Percentiles rank a stretch among this genome's conserved stretches.
These are phyloP conservation scores for Didymella arachidicola DNA, from an alignment of 2,329 filamentous ascomycete genomes.

Conservation along the genomic window DNA sequence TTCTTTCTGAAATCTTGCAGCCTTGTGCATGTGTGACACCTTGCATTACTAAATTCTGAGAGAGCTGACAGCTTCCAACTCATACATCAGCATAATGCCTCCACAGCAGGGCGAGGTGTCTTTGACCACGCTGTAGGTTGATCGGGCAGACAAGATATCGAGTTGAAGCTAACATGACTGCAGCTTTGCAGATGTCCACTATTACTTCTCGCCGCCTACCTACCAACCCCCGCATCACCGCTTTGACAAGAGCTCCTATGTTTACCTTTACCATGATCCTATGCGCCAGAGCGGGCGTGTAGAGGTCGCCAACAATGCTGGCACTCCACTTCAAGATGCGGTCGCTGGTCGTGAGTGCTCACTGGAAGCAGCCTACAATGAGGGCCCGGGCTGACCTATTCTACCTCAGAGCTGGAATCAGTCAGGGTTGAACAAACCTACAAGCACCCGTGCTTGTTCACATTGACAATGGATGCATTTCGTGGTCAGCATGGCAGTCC, in stretches of 20 bases:
- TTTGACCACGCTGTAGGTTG: conserved; percentile 57
- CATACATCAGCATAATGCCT: conserved; percentile 52
- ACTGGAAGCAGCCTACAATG: background rate
- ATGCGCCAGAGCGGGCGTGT: conserved; percentile 71
- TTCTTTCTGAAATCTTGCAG: conserved; percentile 8
- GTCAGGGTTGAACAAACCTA: conserved; percentile 74
- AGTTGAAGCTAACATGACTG: conserved; percentile 22
- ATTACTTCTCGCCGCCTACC: conserved; percentile 75
- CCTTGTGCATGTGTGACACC: conserved; percentile 12
- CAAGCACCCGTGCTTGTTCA: conserved; percentile 76
- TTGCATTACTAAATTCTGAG: conserved; percentile 16
- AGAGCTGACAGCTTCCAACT: conserved; percentile 17
- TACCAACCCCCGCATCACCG: conserved; percentile 77
- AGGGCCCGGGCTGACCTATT: conserved; percentile 30
- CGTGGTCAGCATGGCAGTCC: conserved; percentile 41
- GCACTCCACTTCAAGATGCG: conserved; percentile 78
- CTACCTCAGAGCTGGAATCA: conserved; percentile 67
- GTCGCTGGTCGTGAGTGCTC: conserved; percentile 73
- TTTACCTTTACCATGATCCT: conserved; percentile 80
- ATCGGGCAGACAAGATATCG: background rate
- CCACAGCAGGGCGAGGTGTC: conserved; percentile 57
- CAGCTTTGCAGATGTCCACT: conserved; percentile 81
- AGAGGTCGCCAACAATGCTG: conserved; percentile 78
- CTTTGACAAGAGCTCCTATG: conserved; percentile 80
- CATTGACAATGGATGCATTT: conserved; percentile 65